Base-by-base conservation (phyloP, 352 stramenopile species). In the Phytophthora europaea region DNA sequence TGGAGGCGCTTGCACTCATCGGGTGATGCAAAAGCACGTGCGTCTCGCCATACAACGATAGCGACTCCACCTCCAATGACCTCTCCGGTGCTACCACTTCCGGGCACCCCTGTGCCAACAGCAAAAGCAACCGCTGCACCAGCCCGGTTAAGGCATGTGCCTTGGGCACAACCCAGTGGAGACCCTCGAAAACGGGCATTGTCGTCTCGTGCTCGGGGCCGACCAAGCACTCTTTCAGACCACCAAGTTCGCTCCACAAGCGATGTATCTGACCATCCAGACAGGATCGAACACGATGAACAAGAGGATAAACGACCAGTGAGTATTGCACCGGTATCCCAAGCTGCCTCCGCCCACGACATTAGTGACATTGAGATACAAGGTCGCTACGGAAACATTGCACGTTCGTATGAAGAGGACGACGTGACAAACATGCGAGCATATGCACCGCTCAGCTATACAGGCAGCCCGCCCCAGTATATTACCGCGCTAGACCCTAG, bases 301-400 rank as follows among this genome's bases (percentile, higher is more conserved):
- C 53, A 18, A 53, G 66, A 74, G 13, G 28, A 67, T 47, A 68
- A 75, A 15, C 67, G 67, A 20, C 52, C 67, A 0, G 59, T 84
- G 22, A 77, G 34, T 20, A 55, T 83, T 36, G 62, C 64, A 3
- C 68, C 59, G 10, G 13, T 68, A 12, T 80, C 78, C 13, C 79
- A 89, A 56, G 64, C 78, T 12, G 75, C 70, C 4, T 72, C 60
- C 10, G 34, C 58, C 3, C 66, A 66, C 31, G 65, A 74, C n/a
- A 65, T 86, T n/a, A 76, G 59, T 8, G 82, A 89, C 40, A 43
- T 71, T n/a, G 80, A 85, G 43, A 86, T 85, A 16, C 64, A 73
- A 47, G 68, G 63, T 1, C 45, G 26, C 4, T 85, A 79, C 26
- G 80, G 73, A 38, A 83, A 68, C 20, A 62, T 84, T 61, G 57